A percentile compares a stretch with the other conserved stretches of the same genome.
phyloP scores from a whole-genome alignment of 1,284 basidiomycete genomes.

The Sporisorium reilianum region DNA sequence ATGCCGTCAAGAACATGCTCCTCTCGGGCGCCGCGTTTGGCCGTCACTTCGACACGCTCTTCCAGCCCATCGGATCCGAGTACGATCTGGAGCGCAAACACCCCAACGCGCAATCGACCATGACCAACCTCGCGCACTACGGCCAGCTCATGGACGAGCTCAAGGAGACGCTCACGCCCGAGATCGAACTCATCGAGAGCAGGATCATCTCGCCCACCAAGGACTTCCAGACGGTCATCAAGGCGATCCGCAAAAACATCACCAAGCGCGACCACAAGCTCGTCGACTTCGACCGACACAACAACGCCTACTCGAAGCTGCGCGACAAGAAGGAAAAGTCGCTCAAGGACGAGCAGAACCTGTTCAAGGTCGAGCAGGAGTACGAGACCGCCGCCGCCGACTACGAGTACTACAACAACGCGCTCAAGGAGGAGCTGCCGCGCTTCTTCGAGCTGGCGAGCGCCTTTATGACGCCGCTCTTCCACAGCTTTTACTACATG shows the following conservation, averaged over 20 bases:
- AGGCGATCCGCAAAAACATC: constrained; percentile 90
- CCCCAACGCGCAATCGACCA: constrained; percentile 82
- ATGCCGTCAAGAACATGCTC: constrained; percentile 76
- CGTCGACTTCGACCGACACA: constrained; percentile 93
- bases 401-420: constrained; percentile 94
- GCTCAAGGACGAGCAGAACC: constrained; percentile 69
- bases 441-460: constrained; percentile 88
- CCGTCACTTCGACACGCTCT: constrained; percentile 79
- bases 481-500: constrained; percentile 99
- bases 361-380: constrained; percentile 90
- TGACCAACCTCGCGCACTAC: constrained; percentile 81
- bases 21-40: constrained; percentile 82
- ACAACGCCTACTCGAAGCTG: constrained; percentile 93
- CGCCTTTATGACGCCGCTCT: constrained; percentile 93
- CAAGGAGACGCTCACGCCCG: constrained; percentile 81
- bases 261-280: constrained; percentile 98
- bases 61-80: constrained; percentile 73
- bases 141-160: constrained; percentile 85
- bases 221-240: constrained; percentile 87
- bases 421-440: constrained; percentile 92
- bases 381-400: constrained; percentile 94
- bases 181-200: constrained; percentile 93
- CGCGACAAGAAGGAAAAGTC: constrained; percentile 85
- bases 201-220: constrained; percentile 87
- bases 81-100: constrained; percentile 83